Base-by-base conservation (phyloP, 495 filamentous ascomycete species). In the Neurospora tetrasperma region DNA sequence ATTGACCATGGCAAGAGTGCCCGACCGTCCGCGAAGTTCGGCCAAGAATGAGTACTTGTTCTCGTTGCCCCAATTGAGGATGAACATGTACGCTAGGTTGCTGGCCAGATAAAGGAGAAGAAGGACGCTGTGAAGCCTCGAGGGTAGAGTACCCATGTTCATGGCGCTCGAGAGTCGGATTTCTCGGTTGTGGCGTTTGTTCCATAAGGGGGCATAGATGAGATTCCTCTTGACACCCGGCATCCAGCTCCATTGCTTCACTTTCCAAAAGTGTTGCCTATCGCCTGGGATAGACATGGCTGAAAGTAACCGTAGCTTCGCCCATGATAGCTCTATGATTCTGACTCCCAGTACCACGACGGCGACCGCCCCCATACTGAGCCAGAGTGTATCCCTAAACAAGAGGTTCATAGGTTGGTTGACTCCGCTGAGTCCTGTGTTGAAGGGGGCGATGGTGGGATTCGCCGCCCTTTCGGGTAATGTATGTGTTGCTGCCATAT, bases 91-190 rank as follows among this genome's bases (percentile, higher is more conserved):
- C 66, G 83, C 82, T 39, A 90, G 42, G 75, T 93, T 93, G 81
- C 89, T 89, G 41, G 83, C 78, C 10, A 92, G 78, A 78, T 91
- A 93, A 8, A 85, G 84, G 27, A 86, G 76, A 4, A 99, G 83
- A 68, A 97, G 84, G 43, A 96, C 71, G 40, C 86, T 85, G 78
- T 99, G 94, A 69, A 97, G 89, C 11, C 96, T 89, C 54, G 90
- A 93, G 5, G 96, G 96, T 4, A 98, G 83, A 1, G 90, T 94
- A 41, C 96, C 96, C 77, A 97, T 87, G 79, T 93, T 94, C 75
- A 96, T 71, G 48, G 90, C 92, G 16, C 88, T 84, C 6, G 92
- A 95, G 6, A 98, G 81, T 75, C 89, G 88, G 74, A 97, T 88
- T 79, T 97, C 94, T 71, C 90, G 89, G 82, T 96, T 96, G 83